Percentiles rank a stretch among this genome's conserved stretches.
phyloP scores from a whole-genome alignment of 2,329 filamentous ascomycete species.

The Trichoderma brevicompactum region DNA sequence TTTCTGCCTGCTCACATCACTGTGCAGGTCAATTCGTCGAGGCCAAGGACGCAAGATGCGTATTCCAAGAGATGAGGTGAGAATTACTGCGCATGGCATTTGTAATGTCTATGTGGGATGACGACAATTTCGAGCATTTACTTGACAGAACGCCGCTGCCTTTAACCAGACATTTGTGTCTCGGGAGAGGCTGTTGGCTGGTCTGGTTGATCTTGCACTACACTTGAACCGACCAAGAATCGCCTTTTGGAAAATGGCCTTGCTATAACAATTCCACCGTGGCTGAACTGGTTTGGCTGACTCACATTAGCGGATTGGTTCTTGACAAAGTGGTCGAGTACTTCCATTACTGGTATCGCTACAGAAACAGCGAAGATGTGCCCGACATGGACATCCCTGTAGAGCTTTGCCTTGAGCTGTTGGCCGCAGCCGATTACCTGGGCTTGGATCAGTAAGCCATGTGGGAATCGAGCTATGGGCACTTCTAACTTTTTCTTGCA shows the following conservation, averaged over 20 bases:
- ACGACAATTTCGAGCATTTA: constrained; percentile 38
- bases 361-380: constrained; percentile 71
- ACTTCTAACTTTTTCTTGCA: constrained; percentile 40
- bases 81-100: constrained; percentile 34
- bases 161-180: constrained; percentile 48
- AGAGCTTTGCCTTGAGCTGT: constrained; percentile 75
- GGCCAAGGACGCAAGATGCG: constrained; percentile 65
- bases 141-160: constrained; percentile 53
- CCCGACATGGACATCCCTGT: constrained; percentile 81
- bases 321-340: constrained; percentile 84
- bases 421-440: constrained; percentile 78
- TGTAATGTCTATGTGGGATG: constrained; percentile 37
- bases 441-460: constrained; percentile 62
- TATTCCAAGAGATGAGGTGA: constrained; percentile 76
- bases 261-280: not conserved
- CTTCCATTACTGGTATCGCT: constrained; percentile 79
- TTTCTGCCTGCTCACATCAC: constrained; percentile 30
- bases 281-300: constrained; percentile 25
- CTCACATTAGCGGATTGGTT: constrained; percentile 63
- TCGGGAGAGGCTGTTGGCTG: constrained; percentile 36
- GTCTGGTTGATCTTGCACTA: constrained; percentile 59
- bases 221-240: constrained; percentile 65
- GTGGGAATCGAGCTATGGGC: constrained; percentile 12
- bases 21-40: constrained; percentile 66
- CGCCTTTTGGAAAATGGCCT: not conserved